Base-by-base conservation (phyloP, 768 basidiomycete species). In the Tulasnella sp. region DNA sequence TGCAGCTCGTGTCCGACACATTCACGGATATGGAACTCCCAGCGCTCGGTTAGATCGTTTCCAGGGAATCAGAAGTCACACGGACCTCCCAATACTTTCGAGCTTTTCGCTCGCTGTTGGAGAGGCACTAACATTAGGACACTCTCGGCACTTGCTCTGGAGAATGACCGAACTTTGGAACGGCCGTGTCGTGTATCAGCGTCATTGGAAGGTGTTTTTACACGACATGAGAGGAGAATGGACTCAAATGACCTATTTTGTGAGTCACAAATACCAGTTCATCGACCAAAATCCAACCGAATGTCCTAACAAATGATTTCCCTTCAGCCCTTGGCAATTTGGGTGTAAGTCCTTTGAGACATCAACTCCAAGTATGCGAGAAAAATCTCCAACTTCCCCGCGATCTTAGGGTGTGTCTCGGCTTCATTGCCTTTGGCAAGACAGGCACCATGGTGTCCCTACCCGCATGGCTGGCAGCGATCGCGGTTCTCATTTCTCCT, bases 141-240 rank as follows among this genome's bases (percentile, higher is more conserved):
- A 60, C 5, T 78, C 77, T 72, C 28, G n/a, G 37, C 24, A 64
- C 40, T 12, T 72, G 22, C 72, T 78, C 60, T 5, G 31, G 20
- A 34, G 77, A 9, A 37, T 78, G 37, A 64, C 37, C 1, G 42
- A 42, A 20, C 50, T 78, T 12, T 78, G 77, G 77, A 64, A 78
- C 44, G 77, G 58, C 12, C 58, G 77, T 24, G 69, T 78, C 8
- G 60, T 78, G 41, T 78, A 78, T 20, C 77, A 78, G 72, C 50
- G 77, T 22, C 77, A 78, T 64, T 78, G 77, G 77, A 28, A 78
- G 37, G 7, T 37, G n/a, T 78, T 78, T 48, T 72, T 78, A 20
- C 31, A 42, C 34, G 77, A 78, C 18, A 78, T 78, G 40, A 50
- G 77, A 28, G 31, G 34, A 44, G 77, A 78, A 20, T 78, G 77